Evolutionary conservation across 495 filamentous ascomycete species (phyloP).

Genomic region (Aspergillus asperescens): DNA sequence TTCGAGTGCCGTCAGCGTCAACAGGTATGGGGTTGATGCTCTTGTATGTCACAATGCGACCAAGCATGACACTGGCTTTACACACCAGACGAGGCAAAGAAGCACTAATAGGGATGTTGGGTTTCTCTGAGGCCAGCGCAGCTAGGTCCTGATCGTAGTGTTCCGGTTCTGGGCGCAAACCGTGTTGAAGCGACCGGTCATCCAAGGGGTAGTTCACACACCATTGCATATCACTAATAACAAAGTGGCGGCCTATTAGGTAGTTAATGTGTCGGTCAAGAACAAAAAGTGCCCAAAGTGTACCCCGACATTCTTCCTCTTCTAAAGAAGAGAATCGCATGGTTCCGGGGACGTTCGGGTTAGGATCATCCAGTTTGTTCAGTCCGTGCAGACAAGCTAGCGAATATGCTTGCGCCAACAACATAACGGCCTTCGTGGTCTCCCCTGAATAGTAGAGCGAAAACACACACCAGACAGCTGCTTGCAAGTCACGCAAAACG

Average conservation of each 20-base stretch:
- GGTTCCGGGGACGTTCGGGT: neutral
- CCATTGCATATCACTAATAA: neutral
- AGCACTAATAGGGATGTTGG: neutral
- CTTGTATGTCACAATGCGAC: neutral
- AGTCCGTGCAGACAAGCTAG: neutral
- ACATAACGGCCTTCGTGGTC: neutral
- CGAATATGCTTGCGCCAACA: constrained; percentile 2
- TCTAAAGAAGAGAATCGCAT: neutral
- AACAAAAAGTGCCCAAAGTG: constrained; percentile 4
- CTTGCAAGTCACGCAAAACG: neutral
- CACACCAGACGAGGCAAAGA: neutral
- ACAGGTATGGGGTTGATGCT: constrained; percentile 1
- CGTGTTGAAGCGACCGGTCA: neutral
- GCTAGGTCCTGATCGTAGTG: neutral
- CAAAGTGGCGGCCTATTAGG: constrained; percentile 2
- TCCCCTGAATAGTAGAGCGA: constrained; percentile 3
- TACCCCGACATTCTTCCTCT: neutral
- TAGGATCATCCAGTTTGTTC: constrained; percentile 1
- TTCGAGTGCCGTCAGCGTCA: neutral
- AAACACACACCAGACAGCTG: constrained; percentile 1
- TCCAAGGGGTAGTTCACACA: constrained; percentile 4
- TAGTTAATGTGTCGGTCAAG: constrained; percentile 5
- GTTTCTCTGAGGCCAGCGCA: neutral
- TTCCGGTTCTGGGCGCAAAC: constrained; percentile 2
- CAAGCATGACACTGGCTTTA: neutral